A percentile compares a stretch with the other conserved stretches of the same genome.
Conservation (phyloP, 2,329 filamentous ascomycete genomes). For the Tolypocladium nubicola region DNA sequence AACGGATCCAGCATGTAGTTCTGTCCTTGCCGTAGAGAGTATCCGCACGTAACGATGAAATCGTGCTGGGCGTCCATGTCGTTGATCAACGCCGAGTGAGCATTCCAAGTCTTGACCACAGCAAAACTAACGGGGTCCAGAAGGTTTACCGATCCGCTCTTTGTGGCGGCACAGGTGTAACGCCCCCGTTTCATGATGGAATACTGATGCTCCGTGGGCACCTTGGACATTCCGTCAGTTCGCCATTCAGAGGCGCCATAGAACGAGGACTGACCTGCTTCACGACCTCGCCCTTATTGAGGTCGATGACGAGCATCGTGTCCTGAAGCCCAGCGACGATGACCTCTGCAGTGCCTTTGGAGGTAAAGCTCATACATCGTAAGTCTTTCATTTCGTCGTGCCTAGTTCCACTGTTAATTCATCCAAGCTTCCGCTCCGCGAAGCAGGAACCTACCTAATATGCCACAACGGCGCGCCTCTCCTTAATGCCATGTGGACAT, state of each 20-base stretch:
- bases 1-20: constrained; percentile 82
- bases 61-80: constrained; percentile 97
- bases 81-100: constrained; percentile 79
- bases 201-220: constrained; percentile 67
- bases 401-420: constrained; percentile 24
- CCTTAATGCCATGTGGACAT: constrained; percentile 80
- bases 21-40: constrained; percentile 63
- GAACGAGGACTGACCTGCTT: constrained; percentile 40
- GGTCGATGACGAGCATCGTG: constrained; percentile 68
- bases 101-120: constrained; percentile 79
- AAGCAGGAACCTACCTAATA: constrained; percentile 40
- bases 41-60: constrained; percentile 90
- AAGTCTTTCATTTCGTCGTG: constrained; percentile 74
- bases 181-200: constrained; percentile 85
- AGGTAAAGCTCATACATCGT: constrained; percentile 91
- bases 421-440: neutral
- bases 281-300: constrained; percentile 59
- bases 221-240: constrained; percentile 31
- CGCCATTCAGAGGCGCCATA: no score
- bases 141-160: constrained; percentile 72
- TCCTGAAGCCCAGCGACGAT: constrained; percentile 80
- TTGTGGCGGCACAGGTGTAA: constrained; percentile 86
- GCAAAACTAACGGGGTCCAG: constrained; percentile 70
- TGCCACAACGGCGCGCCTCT: constrained; percentile 84
- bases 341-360: constrained; percentile 72